Evolutionary conservation across 2,329 filamentous ascomycete genomes (phyloP).

Genomic region (Fusarium armeniacum): DNA sequence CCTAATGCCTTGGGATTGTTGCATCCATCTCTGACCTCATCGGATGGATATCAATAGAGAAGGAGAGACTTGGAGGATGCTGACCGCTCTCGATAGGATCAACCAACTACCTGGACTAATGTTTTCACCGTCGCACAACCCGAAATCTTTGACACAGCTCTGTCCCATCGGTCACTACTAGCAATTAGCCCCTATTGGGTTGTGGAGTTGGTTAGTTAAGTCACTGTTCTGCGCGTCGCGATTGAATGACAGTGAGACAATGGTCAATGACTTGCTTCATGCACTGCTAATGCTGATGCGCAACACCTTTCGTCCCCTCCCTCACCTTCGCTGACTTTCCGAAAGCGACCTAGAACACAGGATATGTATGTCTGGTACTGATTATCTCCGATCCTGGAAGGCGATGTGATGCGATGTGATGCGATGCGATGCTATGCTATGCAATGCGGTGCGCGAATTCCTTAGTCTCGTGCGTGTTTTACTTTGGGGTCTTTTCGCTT

Average conservation of each 20-base stretch:
- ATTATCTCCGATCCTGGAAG: slow-evolving; percentile 24
- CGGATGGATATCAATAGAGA: not conserved
- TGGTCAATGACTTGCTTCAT: slow-evolving; percentile 38
- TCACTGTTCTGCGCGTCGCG: not conserved
- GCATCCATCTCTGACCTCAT: slow-evolving; percentile 2
- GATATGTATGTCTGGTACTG: slow-evolving; percentile 4
- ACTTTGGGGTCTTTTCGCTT: slow-evolving; percentile 1
- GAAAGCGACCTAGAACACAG: slow-evolving; percentile 15
- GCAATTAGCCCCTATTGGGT: not conserved
- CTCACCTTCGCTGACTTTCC: slow-evolving; percentile 22
- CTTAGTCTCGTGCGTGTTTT: slow-evolving; percentile 18
- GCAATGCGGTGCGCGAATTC: slow-evolving; percentile 11
- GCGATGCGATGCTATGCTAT: slow-evolving; percentile 24
- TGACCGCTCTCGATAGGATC: slow-evolving; percentile 21
- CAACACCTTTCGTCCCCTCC: not conserved
- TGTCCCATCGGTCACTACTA: slow-evolving; percentile 10
- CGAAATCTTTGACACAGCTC: slow-evolving; percentile 17
- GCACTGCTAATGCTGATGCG: slow-evolving; percentile 14
- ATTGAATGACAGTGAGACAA: slow-evolving; percentile 29
- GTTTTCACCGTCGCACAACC: slow-evolving; percentile 17
- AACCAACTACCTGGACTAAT: not conserved
- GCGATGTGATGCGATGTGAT: slow-evolving; percentile 15
- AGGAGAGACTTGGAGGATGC: not conserved
- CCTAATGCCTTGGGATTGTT: slow-evolving; percentile 33
- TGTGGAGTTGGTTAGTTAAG: not conserved